Evolutionary conservation across 1,284 basidiomycete genomes (phyloP).

Genomic region (Lignosus rhinocerotis): DNA sequence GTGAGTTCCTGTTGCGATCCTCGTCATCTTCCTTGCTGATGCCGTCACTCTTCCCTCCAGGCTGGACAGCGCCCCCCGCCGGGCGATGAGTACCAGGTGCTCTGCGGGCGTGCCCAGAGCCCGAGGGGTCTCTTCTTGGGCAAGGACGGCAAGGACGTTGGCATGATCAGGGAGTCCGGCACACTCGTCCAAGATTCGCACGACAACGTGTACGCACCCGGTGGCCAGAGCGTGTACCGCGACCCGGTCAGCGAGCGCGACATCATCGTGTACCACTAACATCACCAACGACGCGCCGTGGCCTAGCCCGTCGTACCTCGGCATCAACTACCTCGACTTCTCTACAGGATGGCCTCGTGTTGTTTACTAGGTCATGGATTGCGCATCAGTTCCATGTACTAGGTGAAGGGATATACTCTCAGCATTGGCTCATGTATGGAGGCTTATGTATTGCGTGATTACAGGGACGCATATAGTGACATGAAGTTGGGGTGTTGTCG

Average conservation of each 20-base stretch:
- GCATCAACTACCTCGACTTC: slow-evolving; percentile 13
- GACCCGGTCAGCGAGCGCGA: slow-evolving; percentile 18
- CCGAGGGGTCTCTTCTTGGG: slow-evolving; percentile 33
- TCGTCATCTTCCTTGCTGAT: no score
- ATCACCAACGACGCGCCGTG: slow-evolving; percentile 1
- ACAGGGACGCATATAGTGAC: no score
- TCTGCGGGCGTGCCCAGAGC: slow-evolving; percentile 31
- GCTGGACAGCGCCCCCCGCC: slow-evolving; percentile 26
- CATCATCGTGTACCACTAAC: slow-evolving; percentile 23
- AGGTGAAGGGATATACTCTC: no score
- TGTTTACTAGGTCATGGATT: neutral
- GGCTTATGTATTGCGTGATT: no score
- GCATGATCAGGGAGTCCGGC: slow-evolving; percentile 22
- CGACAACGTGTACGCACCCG: slow-evolving; percentile 37
- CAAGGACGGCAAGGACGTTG: slow-evolving; percentile 24
- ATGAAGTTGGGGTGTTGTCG: no score
- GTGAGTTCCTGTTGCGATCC: neutral
- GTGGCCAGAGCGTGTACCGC: slow-evolving; percentile 25
- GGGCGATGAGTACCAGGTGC: slow-evolving; percentile 30
- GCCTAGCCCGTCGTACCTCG: slow-evolving; percentile 7
- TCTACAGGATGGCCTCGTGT: slow-evolving; percentile 6
- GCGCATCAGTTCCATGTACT: neutral
- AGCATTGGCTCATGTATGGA: no score
- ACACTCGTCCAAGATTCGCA: slow-evolving; percentile 35
- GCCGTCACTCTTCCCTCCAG: neutral